phyloP scores from a whole-genome alignment of 2,329 filamentous ascomycete genomes.

The Scedosporium boydii region DNA sequence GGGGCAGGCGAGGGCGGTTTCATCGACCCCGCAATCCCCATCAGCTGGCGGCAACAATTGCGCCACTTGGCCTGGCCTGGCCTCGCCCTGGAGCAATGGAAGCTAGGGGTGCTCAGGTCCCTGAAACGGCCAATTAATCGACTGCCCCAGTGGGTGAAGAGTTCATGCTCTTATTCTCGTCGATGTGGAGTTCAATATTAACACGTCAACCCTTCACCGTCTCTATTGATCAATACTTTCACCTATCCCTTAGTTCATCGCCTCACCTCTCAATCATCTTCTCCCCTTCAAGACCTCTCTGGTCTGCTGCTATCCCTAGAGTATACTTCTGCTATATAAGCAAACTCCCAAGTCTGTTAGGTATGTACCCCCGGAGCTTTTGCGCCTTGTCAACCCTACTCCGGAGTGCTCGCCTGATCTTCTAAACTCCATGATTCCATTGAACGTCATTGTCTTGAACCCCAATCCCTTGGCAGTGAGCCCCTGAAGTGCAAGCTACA shows the following conservation, averaged over 20 bases:
- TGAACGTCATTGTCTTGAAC: background rate
- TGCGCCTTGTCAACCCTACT: background rate
- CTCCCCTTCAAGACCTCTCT: background rate
- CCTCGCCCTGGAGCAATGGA: background rate
- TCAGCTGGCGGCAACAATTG: background rate
- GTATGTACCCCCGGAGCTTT: background rate
- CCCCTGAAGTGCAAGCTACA: too few relatives aligned
- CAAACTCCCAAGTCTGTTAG: background rate
- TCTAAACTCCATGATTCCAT: too few relatives aligned
- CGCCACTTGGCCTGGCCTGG: background rate
- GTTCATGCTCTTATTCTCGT: background rate
- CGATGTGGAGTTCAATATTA: background rate
- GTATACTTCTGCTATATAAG: background rate
- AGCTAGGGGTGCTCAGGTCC: background rate
- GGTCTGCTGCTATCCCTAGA: background rate
- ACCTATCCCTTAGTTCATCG: background rate
- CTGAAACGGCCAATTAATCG: slow-evolving; percentile 13
- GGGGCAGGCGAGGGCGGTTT: background rate
- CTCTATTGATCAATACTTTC: background rate
- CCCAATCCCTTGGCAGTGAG: background rate
- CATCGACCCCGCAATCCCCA: background rate
- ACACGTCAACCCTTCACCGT: background rate
- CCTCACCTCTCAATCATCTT: background rate
- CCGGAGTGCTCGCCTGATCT: too few relatives aligned
- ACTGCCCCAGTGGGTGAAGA: background rate